Conservation (phyloP, 768 basidiomycete species). For the Rhodotorula kratochvilovae region DNA sequence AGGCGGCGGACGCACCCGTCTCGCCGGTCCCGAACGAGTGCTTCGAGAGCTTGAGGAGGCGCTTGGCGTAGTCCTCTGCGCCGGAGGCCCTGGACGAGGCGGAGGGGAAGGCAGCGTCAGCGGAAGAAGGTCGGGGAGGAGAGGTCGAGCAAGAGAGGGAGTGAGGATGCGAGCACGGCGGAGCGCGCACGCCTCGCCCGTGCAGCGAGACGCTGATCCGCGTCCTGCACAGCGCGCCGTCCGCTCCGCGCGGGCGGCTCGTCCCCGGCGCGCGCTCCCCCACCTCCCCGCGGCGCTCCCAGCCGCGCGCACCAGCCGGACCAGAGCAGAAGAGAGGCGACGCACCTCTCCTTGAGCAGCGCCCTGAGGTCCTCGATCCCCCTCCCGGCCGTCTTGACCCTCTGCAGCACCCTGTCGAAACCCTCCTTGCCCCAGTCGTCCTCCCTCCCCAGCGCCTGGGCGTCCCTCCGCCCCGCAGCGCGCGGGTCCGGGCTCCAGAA, state of each 20-base stretch:
- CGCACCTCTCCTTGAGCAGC: conserved; percentile 92
- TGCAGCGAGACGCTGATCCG: no score
- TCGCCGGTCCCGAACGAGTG: conserved; percentile 75
- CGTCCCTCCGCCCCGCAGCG: conserved; percentile 8
- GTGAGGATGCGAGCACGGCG: no score
- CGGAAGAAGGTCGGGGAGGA: no score
- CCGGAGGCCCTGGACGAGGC: conserved; percentile 62
- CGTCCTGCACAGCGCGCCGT: no score
- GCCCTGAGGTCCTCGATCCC: conserved; percentile 81
- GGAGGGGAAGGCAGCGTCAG: neutral
- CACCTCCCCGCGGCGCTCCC: no score
- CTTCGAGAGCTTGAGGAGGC: conserved; percentile 72
- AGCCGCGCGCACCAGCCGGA: no score
- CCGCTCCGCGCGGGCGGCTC: no score
- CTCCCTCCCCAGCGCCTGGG: conserved; percentile 19
- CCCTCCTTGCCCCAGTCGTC: conserved; percentile 41
- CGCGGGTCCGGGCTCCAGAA: conserved; percentile 79
- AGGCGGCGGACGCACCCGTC: conserved; percentile 61
- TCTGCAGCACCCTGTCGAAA: conserved; percentile 48
- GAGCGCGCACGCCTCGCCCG: no score
- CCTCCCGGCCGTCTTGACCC: conserved; percentile 48
- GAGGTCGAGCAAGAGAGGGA: no score
- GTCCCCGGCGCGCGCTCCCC: no score
- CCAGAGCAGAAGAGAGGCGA: conserved; percentile 4
- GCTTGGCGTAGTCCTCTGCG: conserved; percentile 92